Evolutionary conservation across 331 rosid genomes (phyloP).

Genomic region (Acacia concinna): DNA sequence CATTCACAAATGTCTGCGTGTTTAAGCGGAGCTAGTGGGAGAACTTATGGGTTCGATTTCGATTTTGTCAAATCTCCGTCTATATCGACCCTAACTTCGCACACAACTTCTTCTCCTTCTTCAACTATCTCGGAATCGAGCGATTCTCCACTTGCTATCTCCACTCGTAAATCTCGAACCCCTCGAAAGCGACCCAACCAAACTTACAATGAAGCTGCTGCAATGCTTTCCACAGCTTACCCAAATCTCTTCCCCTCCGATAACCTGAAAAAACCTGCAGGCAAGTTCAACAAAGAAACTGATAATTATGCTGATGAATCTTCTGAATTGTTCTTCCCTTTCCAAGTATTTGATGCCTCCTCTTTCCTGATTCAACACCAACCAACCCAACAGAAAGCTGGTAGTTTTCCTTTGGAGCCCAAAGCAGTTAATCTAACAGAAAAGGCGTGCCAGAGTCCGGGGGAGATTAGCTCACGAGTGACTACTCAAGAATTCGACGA

Average conservation of each 20-base stretch:
- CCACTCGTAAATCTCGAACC: conserved; percentile 74
- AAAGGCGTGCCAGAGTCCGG: conserved; percentile 58
- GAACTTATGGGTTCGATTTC: conserved; percentile 70
- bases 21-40: conserved; percentile 70
- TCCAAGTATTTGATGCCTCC: conserved; percentile 51
- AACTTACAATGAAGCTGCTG: conserved; percentile 88
- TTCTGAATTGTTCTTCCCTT: conserved; percentile 59
- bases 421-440: conserved; percentile 43
- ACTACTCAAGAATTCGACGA: conserved; percentile 47
- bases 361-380: conserved; percentile 49
- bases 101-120: conserved; percentile 69
- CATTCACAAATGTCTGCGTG: conserved; percentile 79
- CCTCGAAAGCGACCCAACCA: conserved; percentile 94
- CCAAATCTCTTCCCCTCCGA: conserved; percentile 77
- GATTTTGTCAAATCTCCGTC: conserved; percentile 73
- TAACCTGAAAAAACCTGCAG: conserved; percentile 38
- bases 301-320: conserved; percentile 46
- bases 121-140: conserved; percentile 84
- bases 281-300: conserved; percentile 41
- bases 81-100: conserved; percentile 60
- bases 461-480: conserved; percentile 64
- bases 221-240: conserved; percentile 81
- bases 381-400: conserved; percentile 31
- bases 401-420: conserved; percentile 35
- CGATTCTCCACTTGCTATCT: conserved; percentile 66